A percentile compares a stretch with the other conserved stretches of the same genome.
Conservation (phyloP, 2,329 filamentous ascomycete genomes). For the Dothideomycetes sp. region DNA sequence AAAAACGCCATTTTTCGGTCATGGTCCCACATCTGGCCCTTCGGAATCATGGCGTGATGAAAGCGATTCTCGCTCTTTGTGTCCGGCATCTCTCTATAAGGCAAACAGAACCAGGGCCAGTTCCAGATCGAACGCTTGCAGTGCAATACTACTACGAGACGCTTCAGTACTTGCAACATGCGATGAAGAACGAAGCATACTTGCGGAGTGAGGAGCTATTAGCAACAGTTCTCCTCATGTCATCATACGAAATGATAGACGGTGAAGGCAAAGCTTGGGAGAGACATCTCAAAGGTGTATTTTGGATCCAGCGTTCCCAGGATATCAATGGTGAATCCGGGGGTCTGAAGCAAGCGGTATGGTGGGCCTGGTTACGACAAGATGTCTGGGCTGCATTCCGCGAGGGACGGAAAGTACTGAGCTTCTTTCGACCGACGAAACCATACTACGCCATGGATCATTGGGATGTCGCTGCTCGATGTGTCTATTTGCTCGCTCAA, state of each 20-base stretch:
- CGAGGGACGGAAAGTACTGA: constrained; percentile 45
- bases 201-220: constrained; percentile 47
- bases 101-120: constrained; percentile 16
- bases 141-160: constrained; percentile 52
- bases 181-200: constrained; percentile 47
- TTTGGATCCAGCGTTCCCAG: constrained; percentile 52
- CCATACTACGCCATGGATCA: constrained; percentile 37
- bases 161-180: constrained; percentile 49
- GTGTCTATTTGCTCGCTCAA: constrained; percentile 45
- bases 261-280: constrained; percentile 47
- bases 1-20: constrained; percentile 27
- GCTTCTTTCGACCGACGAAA: constrained; percentile 46
- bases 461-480: constrained; percentile 44
- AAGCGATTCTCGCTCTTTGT: constrained; percentile 47
- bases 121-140: constrained; percentile 20
- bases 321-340: constrained; percentile 49
- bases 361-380: constrained; percentile 56
- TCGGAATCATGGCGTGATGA: constrained; percentile 45
- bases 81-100: constrained; percentile 39
- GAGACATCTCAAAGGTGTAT: constrained; percentile 51
- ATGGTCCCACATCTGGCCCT: constrained; percentile 32
- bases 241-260: constrained; percentile 56
- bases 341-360: constrained; percentile 46
- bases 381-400: constrained; percentile 55
- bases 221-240: constrained; percentile 50